A percentile compares a stretch with the other conserved stretches of the same genome.
Evolutionary conservation across 202 grass and related monocot genomes (phyloP).

Genomic region (Bolboschoenoplectus hybrid): DNA sequence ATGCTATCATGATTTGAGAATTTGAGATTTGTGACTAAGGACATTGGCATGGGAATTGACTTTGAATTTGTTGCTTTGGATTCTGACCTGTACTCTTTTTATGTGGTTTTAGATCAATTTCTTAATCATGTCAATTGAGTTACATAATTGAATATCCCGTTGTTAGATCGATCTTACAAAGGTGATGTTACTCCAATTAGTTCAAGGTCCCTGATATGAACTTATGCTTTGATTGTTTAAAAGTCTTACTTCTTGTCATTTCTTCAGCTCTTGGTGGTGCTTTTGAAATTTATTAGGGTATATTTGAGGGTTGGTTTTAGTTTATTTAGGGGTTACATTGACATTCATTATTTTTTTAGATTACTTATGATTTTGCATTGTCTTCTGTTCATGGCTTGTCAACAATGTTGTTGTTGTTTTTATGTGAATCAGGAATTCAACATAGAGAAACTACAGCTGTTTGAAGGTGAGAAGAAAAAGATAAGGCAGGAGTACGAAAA

Average conservation of each 20-base stretch:
- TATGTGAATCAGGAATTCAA: conserved; percentile 62
- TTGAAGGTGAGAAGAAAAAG: conserved; percentile 85
- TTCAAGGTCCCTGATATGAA: background rate
- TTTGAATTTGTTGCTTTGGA: conserved; percentile 19
- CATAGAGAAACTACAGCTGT: conserved; percentile 71
- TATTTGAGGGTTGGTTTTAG: background rate
- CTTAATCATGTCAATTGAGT: conserved; percentile 7
- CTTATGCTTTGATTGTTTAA: background rate
- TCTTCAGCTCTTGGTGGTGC: background rate
- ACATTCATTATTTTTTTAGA: background rate
- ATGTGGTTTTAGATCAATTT: conserved; percentile 11
- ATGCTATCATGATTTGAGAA: background rate
- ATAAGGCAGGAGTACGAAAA: conserved; percentile 65
- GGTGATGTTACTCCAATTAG: background rate
- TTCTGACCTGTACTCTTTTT: background rate
- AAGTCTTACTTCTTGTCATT: background rate
- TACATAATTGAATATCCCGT: background rate
- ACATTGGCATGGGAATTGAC: background rate
- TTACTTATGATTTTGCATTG: background rate
- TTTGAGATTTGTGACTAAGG: background rate
- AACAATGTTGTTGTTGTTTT: background rate
- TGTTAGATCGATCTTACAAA: conserved; percentile 1
- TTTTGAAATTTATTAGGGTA: background rate
- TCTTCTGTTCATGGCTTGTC: background rate
- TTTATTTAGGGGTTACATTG: background rate